Evolutionary conservation across 345 rosid species (phyloP).

Genomic region (Durio zibethinus): DNA sequence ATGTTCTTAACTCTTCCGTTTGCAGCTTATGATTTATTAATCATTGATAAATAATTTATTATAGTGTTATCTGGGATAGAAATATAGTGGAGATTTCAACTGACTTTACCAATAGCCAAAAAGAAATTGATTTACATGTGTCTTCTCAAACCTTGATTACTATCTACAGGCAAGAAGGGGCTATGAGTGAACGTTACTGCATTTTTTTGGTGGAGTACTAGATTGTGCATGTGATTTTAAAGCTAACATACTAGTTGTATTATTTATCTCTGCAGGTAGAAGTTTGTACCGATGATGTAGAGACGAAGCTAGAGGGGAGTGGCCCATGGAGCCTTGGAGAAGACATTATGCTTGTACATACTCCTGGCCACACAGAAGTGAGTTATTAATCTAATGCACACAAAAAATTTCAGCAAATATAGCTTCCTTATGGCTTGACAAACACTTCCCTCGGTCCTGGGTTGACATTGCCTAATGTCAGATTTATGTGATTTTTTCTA

Average conservation of each 20-base stretch:
- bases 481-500: not conserved
- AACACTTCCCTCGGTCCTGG: not conserved
- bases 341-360: slow-evolving; percentile 50
- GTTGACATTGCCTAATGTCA: not conserved
- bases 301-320: slow-evolving; percentile 57
- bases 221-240: not conserved
- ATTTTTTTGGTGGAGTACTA: not conserved
- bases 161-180: not conserved
- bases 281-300: slow-evolving; percentile 44
- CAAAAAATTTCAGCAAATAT: not conserved
- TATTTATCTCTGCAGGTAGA: slow-evolving; percentile 37
- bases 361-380: slow-evolving; percentile 58
- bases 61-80: not conserved
- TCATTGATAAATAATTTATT: not conserved
- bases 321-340: slow-evolving; percentile 57
- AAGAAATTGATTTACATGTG: not conserved
- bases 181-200: not conserved
- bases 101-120: not conserved
- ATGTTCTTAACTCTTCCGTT: not conserved
- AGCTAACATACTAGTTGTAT: not conserved
- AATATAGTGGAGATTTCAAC: not conserved
- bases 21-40: not conserved
- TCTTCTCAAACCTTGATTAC: not conserved
- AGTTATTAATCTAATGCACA: slow-evolving; percentile 16
- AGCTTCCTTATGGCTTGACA: not conserved